Evolutionary conservation across 257 asterid species (phyloP).

Genomic region (Solanum bukasovii): DNA sequence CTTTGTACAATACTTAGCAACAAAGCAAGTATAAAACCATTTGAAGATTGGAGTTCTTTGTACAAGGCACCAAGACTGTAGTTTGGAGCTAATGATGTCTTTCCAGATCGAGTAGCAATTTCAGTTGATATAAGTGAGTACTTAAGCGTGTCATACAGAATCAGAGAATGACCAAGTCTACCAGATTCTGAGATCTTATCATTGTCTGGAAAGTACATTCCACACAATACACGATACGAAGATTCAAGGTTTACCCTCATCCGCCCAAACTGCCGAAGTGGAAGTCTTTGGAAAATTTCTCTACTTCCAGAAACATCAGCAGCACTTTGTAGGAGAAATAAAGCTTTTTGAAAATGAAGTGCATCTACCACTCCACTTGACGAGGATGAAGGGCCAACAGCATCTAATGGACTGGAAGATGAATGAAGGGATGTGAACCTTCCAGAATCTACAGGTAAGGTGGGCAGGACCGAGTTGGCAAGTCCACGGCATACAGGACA

Average conservation of each 20-base stretch:
- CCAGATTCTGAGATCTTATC: conserved; percentile 61
- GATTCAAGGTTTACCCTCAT: conserved; percentile 53
- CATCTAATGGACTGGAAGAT: conserved; percentile 10
- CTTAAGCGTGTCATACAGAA: conserved; percentile 86
- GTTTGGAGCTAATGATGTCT: conserved; percentile 55
- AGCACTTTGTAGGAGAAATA: conserved; percentile 49
- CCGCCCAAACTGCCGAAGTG: conserved; percentile 31
- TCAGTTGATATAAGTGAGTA: conserved; percentile 76
- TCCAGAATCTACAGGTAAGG: conserved; percentile 35
- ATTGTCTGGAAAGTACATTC: conserved; percentile 59
- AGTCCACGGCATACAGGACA: conserved; percentile 99
- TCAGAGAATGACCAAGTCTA: conserved; percentile 50
- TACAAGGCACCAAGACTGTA: conserved; percentile 47
- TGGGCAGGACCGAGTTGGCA: conserved; percentile 79
- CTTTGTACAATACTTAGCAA: conserved; percentile 57
- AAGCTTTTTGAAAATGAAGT: conserved; percentile 45
- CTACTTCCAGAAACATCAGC: conserved; percentile 44
- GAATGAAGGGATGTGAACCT: conserved; percentile 20
- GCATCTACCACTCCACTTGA: conserved; percentile 19
- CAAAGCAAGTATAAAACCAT: conserved; percentile 74
- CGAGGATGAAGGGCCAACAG: conserved; percentile 17
- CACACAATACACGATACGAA: conserved; percentile 42
- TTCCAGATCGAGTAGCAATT: conserved; percentile 76
- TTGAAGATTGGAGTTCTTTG: conserved; percentile 70
- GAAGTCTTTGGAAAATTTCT: conserved; percentile 42